Base-by-base conservation (phyloP, 1,284 basidiomycete genomes). In the Mixia osmundae region DNA sequence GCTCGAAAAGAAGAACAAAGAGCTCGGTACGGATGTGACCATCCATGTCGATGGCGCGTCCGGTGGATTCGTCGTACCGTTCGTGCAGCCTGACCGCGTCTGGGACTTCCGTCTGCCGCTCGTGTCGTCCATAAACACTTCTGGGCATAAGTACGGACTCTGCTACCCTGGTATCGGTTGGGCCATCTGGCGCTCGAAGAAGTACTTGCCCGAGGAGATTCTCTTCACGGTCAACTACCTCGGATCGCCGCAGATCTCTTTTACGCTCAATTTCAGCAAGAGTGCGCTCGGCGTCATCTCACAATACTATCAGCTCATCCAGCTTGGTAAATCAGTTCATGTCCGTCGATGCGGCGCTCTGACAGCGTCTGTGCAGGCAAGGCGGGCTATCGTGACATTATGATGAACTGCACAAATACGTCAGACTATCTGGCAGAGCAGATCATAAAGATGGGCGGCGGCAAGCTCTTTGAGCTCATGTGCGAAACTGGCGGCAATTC, bases 71-170 rank as follows among this genome's bases (percentile, higher is more conserved):
- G 54, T 55, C n/a, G 53, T 48, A 2, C 56, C 56, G 2, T 57
- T 56, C 40, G 49, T 54, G 30, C 38, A 35, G 14, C 54, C 54
- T 3, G 39, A 52, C 6, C 45, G 55, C 9, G 42, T 41, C 1
- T 57, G 55, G 55, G 56, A 57, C 38, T 57, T 57, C 50, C 38
- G 53, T n/a, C 33, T 57, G 7, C 52, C 54, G 7, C 45, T 54
- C 37, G 56, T 57, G 9, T 48, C 46, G 30, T 51, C 48, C 3
- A 57, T 57, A 50, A 57, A 57, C 44, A 42, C 44, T 3, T 46
- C 46, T 32, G 2, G 49, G 8, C 48, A 51, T 45, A 52, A 52
- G 41, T 50, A 38, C 27, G 44, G 40, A 9, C 32, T 44, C 19
- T 40, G 48, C 4, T 51, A 47, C 33, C 50, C 51, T 24, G 54